Conservation (phyloP, 2,329 filamentous ascomycete species). For the Claviceps spartinae region DNA sequence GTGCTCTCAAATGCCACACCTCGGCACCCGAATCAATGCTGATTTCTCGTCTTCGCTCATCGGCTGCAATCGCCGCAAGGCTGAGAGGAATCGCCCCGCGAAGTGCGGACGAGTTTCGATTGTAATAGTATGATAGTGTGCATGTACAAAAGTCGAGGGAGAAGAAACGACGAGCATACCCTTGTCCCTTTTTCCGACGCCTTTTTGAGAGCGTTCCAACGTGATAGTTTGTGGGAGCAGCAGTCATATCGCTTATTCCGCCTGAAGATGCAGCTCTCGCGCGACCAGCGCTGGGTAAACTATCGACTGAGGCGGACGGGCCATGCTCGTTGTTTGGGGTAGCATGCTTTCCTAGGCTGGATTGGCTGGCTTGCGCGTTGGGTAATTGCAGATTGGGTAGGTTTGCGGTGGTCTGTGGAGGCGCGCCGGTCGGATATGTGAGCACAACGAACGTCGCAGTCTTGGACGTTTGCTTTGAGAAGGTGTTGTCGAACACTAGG, state of each 20-base stretch:
- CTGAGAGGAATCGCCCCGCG: slow-evolving; percentile 86
- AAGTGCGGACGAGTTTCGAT: slow-evolving; percentile 81
- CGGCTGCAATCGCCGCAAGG: slow-evolving; percentile 78
- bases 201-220: slow-evolving; percentile 81
- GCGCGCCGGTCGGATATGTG: slow-evolving; percentile 75
- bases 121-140: slow-evolving; percentile 92
- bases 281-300: slow-evolving; percentile 35
- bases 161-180: slow-evolving; percentile 87
- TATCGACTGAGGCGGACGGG: slow-evolving; percentile 45
- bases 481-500: slow-evolving; percentile 96
- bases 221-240: slow-evolving; percentile 46
- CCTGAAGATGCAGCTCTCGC: slow-evolving; percentile 36
- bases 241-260: slow-evolving; percentile 34
- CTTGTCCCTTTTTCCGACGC: slow-evolving; percentile 83
- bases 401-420: slow-evolving; percentile 61
- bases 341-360: slow-evolving; percentile 35
- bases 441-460: slow-evolving; percentile 88
- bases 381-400: slow-evolving; percentile 43
- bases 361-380: slow-evolving; percentile 28
- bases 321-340: slow-evolving; percentile 31
- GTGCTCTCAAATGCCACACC: slow-evolving; percentile 85
- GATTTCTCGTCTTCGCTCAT: slow-evolving; percentile 79
- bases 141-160: slow-evolving; percentile 89
- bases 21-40: slow-evolving; percentile 95
- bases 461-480: slow-evolving; percentile 90